These are phyloP conservation scores for Leccinellum rugosiceps DNA, from an alignment of 768 basidiomycete genomes.

Conservation along the genomic window DNA sequence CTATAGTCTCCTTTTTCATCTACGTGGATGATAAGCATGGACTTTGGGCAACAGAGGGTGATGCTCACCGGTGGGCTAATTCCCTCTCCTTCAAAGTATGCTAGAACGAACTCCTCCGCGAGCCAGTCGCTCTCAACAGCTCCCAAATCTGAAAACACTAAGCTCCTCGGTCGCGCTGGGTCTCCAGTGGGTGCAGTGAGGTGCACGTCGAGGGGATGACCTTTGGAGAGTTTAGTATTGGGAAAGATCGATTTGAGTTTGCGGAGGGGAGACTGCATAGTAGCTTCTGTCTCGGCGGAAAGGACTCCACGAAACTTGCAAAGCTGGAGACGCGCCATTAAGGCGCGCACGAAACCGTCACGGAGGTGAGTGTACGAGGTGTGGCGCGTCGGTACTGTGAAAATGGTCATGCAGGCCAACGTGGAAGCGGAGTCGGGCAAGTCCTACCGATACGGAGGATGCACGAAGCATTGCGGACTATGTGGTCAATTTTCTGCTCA, in stretches of 20 bases:
- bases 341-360: conserved; percentile 77
- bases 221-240: conserved; percentile 62
- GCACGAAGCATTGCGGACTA: conserved; percentile 66
- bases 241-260: conserved; percentile 78
- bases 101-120: conserved; percentile 64
- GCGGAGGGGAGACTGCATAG: conserved; percentile 59
- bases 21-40: conserved; percentile 6
- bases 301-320: conserved; percentile 51
- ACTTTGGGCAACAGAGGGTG: not conserved
- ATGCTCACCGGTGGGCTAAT: conserved; percentile 67
- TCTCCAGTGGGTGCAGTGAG: conserved; percentile 51
- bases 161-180: conserved; percentile 44
- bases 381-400: conserved; percentile 70
- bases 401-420: not conserved
- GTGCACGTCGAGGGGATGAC: conserved; percentile 65
- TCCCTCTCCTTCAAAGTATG: conserved; percentile 70
- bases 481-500: conserved; percentile 68
- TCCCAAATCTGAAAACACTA: conserved; percentile 73
- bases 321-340: conserved; percentile 57
- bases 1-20: conserved; percentile 29
- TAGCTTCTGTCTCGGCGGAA: conserved; percentile 55
- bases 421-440: not conserved
- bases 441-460: conserved; percentile 68
- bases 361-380: conserved; percentile 79
- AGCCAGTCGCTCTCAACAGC: conserved; percentile 72